Evolutionary conservation across 352 stramenopile species (phyloP).

Genomic region (Phytophthora cactorum): DNA sequence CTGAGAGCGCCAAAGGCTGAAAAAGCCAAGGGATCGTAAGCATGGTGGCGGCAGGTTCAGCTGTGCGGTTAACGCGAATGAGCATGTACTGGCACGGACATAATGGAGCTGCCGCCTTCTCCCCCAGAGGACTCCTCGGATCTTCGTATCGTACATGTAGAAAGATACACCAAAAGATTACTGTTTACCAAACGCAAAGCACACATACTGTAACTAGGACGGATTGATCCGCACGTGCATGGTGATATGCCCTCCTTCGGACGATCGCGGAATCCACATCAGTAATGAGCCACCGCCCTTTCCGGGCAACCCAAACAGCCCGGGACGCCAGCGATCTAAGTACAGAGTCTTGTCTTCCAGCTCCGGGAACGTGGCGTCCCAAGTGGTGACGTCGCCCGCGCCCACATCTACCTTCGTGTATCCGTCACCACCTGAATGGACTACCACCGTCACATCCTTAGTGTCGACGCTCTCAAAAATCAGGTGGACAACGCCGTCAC

Average conservation of each 20-base stretch:
- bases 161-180: background rate
- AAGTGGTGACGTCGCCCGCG: conserved; percentile 26
- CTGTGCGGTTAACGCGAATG: no score
- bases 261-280: conserved; percentile 39
- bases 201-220: conserved; percentile 13
- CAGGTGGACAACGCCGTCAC: conserved; percentile 34
- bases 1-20: conserved; percentile 11
- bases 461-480: conserved; percentile 43
- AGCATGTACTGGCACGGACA: no score
- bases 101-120: no score
- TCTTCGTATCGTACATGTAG: no score
- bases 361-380: conserved; percentile 34
- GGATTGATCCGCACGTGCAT: conserved; percentile 55
- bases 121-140: no score
- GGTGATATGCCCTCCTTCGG: conserved; percentile 43
- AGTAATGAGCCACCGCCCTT: conserved; percentile 31
- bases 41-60: background rate
- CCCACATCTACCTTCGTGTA: conserved; percentile 29
- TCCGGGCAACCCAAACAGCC: conserved; percentile 25
- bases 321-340: conserved; percentile 47
- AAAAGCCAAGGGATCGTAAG: conserved; percentile 27
- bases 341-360: conserved; percentile 49
- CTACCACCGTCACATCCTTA: conserved; percentile 38
- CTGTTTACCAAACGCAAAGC: conserved; percentile 1
- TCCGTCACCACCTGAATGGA: conserved; percentile 32